Evolutionary conservation across 106 monocot genomes (phyloP), one percentile per base, ranked within the genome.

Genomic region (Dioscorea alata): DNA sequence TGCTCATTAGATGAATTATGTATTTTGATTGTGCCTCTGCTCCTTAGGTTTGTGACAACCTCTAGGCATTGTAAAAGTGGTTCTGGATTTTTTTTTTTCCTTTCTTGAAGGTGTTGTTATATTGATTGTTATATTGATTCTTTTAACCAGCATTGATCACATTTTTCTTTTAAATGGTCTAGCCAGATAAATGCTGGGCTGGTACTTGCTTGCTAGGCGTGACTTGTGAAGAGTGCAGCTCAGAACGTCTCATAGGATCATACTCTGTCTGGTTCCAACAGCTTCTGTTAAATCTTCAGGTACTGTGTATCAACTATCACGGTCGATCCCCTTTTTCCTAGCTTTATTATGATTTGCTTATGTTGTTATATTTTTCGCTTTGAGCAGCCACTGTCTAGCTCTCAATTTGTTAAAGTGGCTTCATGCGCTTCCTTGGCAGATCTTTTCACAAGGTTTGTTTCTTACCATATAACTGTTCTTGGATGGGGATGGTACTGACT

Each of bases 131-230:
- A 8, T 31, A 14, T 1, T 33, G 13, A 12, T 62, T 4, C 4
- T 49, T 49, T 42, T 52, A 42, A 10, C 20, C 13, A n/a, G 23
- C 22, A 23, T 62, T 17, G 15, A 13, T 50, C 23, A n/a, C 33
- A 56, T 61, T 56, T 56, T 64, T 71, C 1, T 23, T 50, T 72
- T 35, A 22, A 67, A 72, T 75, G 59, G 23, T 82, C 21, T 74
- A 92, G 97, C 77, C 87, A 67, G 89, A 99, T 68, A 90, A 85
- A 73, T 65, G 86, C 68, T 92, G 89, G 92, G 78, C 73, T 6
- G 97, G 92, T 51, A 50, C 75, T 33, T 84, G 80, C 67, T 87
- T 99, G 66, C 76, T 99, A 12, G 97, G 97, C 1, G 28, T 99
- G 16, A 92, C 89, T 31, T 85, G 84, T 34, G 79, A 77, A 72